phyloP scores from a whole-genome alignment of 441 rosid genomes.

The Erysimum cheiri region DNA sequence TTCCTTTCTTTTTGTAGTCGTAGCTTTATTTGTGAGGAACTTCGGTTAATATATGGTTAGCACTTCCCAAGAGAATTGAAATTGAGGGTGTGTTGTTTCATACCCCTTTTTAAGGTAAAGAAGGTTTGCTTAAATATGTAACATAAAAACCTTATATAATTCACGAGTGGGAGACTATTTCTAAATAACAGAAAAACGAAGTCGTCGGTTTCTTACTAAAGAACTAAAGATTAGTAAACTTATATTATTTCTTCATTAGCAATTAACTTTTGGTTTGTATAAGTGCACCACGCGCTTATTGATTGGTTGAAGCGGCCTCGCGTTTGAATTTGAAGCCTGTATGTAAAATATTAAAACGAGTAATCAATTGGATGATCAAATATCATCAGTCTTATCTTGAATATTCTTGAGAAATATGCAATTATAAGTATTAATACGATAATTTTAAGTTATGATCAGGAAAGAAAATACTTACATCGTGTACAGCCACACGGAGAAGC shows the following conservation, averaged over 20 bases:
- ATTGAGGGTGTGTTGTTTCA: neutral
- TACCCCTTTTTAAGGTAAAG: neutral
- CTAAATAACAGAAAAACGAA: neutral
- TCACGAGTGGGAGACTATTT: neutral
- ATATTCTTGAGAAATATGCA: neutral
- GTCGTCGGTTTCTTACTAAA: neutral
- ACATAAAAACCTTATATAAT: neutral
- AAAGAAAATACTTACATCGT: conserved; percentile 54
- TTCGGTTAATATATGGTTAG: neutral
- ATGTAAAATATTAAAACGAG: neutral
- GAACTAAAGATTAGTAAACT: too few species aligned
- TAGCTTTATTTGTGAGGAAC: too few species aligned
- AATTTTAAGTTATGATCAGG: neutral
- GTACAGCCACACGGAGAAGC: conserved; percentile 79
- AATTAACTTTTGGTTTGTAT: conserved; percentile 44
- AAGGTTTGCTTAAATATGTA: neutral
- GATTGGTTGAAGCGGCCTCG: conserved; percentile 66
- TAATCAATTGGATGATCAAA: neutral
- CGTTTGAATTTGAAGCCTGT: conserved; percentile 67
- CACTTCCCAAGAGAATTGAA: neutral
- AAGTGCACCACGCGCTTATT: conserved; percentile 53
- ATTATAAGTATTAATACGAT: conserved; percentile 7
- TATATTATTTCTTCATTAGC: neutral
- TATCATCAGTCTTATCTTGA: neutral
- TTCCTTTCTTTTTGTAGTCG: too few species aligned